Conservation (phyloP, 495 filamentous ascomycete species). For the Lasiosphaeria ovina region DNA sequence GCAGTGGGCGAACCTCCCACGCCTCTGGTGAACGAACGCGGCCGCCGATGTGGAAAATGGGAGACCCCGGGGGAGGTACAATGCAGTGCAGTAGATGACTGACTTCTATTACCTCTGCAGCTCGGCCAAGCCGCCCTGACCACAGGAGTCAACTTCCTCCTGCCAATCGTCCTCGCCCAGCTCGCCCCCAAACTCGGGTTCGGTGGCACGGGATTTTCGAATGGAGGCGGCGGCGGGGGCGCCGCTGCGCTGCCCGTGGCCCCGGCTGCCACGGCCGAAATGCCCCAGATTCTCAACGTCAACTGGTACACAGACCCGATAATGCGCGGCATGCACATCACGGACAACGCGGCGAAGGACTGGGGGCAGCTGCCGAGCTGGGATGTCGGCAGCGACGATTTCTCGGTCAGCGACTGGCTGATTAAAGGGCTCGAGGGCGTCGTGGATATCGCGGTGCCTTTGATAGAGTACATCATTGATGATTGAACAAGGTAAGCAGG, state of each 20-base stretch:
- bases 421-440: not conserved
- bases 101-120: not conserved
- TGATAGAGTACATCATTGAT: not conserved
- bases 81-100: not conserved
- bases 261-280: not conserved
- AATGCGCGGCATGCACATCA: not conserved
- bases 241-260: not conserved
- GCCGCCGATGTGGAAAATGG: too few relatives aligned
- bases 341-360: not conserved
- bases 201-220: not conserved
- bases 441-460: not conserved
- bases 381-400: not conserved
- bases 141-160: not conserved
- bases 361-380: not conserved
- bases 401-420: not conserved
- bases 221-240: not conserved
- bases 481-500: too few relatives aligned
- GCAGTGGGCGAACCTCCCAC: too few relatives aligned
- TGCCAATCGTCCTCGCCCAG: not conserved
- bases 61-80: too few relatives aligned
- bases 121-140: not conserved
- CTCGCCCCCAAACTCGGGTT: not conserved
- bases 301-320: not conserved
- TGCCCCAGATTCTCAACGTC: not conserved
- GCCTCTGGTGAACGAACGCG: too few relatives aligned